These are phyloP conservation scores for Closterium sp. DNA, from an alignment of 139 green algal genomes.

Conservation along the genomic window DNA sequence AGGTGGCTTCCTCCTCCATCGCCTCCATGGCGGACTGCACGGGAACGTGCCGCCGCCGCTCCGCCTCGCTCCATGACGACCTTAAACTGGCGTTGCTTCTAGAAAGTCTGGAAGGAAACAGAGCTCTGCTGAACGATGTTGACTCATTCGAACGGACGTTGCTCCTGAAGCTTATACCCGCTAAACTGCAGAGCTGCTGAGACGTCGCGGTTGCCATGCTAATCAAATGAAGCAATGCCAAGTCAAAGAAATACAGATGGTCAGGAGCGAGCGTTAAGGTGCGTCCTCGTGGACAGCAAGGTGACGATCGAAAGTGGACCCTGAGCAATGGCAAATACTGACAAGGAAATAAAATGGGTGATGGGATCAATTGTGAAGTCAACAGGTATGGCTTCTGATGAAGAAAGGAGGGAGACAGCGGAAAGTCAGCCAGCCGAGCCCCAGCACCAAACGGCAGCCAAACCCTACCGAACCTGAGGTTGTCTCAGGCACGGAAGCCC, in stretches of 20 bases:
- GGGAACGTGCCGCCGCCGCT: not conserved
- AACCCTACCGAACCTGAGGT: not conserved
- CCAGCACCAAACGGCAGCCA: not conserved
- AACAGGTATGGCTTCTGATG: too few relatives aligned
- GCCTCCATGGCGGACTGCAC: conserved; percentile 22
- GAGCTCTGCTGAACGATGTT: not conserved
- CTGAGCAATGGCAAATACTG: not conserved
- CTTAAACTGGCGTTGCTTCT: not conserved
- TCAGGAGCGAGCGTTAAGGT: not conserved
- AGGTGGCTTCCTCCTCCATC: conserved; percentile 5
- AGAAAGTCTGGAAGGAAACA: not conserved
- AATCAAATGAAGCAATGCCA: not conserved
- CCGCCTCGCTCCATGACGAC: not conserved
- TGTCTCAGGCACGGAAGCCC: not conserved
- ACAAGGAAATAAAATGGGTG: not conserved
- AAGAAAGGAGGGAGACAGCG: not conserved
- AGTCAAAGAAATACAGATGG: not conserved
- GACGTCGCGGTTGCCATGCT: not conserved
- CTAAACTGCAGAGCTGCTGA: not conserved
- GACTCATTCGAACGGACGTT: not conserved
- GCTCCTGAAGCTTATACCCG: not conserved
- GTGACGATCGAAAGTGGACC: not conserved
- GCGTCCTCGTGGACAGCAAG: not conserved
- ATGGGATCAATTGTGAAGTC: not conserved
- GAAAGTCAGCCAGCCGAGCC: not conserved